Base-by-base conservation (phyloP, 2,329 filamentous ascomycete genomes). In the Exophiala dermatitidis region DNA sequence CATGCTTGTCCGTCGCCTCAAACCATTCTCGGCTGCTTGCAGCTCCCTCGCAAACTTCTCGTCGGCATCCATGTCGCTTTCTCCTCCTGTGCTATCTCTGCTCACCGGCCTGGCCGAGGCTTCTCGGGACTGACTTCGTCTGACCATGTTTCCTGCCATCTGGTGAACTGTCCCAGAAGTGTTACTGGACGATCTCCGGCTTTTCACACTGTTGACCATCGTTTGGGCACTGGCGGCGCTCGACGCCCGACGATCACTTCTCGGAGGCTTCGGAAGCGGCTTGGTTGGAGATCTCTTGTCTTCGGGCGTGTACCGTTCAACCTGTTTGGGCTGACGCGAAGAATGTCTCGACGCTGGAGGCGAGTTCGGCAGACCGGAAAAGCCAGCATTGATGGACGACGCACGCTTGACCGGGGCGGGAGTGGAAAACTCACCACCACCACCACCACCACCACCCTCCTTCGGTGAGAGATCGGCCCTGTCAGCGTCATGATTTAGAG, bases 321-420 rank as follows among this genome's bases (percentile, higher is more conserved):
- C 61, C 50, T 70, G 66, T 48, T 70, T 70, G 28, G 71, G 67
- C 56, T 74, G 72, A 38, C 71, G 71, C 31, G 72, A 74, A 5
- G 71, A 72, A 44, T 73, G 70, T 7, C 71, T 68, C 38, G 72
- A 74, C 68, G 7, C 71, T 66, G n/a, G 71, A 69, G 56, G 71
- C 63, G 63, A 58, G 32, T 61, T 49, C 37, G 52, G 60, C 47
- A 54, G 56, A 49, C 68, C 68, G 28, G 64, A 55, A 38, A 44
- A 34, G n/a, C 57, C 51, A 31, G 54, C 54, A 34, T 55, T 56
- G 29, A 58, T 46, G 3, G 41, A 37, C 4, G 42, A 42, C 1
- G 50, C 52, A 26, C 34, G 44, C n/a, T 42, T 51, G 10, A 49
- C 53, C 3, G 49, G 44, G 8, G 9, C 47, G 5, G 54, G 52